These are phyloP conservation scores for Litsea cubeba DNA, from an alignment of 164 flowering plant genomes.

Conservation along the genomic window DNA sequence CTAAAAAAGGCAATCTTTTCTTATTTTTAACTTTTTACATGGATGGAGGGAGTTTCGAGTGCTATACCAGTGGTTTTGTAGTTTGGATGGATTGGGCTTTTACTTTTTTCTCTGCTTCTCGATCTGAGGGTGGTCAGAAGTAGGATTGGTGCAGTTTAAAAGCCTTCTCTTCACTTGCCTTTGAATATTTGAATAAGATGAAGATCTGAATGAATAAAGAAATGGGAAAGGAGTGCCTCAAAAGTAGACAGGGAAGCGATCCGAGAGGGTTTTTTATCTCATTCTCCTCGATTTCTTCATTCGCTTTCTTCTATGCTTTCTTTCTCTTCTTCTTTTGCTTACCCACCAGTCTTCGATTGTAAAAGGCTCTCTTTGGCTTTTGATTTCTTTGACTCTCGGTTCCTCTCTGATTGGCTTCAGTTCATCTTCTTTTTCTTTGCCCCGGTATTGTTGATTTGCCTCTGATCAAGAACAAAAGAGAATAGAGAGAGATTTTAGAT, in stretches of 20 bases:
- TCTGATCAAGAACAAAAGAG: conserved; percentile 13
- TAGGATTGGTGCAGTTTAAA: not conserved
- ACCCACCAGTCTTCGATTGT: not conserved
- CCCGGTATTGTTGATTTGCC: conserved; percentile 3
- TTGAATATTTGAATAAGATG: not conserved
- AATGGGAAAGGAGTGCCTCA: conserved; percentile 1
- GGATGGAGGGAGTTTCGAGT: not conserved
- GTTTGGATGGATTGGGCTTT: no score
- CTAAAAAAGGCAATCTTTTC: not conserved
- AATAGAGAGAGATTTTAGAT: conserved; percentile 10
- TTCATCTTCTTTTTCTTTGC: conserved; percentile 5
- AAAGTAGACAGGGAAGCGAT: conserved; percentile 11
- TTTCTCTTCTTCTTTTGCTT: not conserved
- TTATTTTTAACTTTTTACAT: not conserved
- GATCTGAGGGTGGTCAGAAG: not conserved
- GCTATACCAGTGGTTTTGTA: no score
- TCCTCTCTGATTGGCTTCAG: not conserved
- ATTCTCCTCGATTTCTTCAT: conserved; percentile 13
- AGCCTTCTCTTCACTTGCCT: not conserved
- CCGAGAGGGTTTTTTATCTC: not conserved
- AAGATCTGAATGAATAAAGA: not conserved
- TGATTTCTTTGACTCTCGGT: not conserved
- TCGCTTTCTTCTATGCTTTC: not conserved
- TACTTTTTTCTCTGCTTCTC: not conserved
- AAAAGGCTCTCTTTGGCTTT: not conserved